These are phyloP conservation scores for Pseudonitzschia delicatissima DNA, from an alignment of 108 stramenopile genomes.

Conservation along the genomic window DNA sequence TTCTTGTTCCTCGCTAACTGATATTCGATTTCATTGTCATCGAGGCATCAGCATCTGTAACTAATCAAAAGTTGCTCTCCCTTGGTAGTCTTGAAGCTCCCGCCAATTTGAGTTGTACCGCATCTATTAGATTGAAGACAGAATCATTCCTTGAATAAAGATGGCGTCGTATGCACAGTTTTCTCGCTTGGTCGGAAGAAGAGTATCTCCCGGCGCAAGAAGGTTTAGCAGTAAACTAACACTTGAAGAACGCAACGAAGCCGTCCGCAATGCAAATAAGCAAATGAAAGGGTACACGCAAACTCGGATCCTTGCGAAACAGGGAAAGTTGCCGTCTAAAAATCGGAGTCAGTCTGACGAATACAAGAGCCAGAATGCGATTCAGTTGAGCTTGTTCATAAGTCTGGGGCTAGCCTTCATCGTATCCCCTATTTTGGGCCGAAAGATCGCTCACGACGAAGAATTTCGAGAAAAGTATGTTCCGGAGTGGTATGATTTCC, in stretches of 20 bases:
- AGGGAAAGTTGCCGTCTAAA: constrained; percentile 46
- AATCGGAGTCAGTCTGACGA: constrained; percentile 31
- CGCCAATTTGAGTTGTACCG: too few relatives aligned
- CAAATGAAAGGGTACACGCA: constrained; percentile 63
- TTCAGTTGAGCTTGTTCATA: constrained; percentile 54
- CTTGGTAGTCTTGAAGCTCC: too few relatives aligned
- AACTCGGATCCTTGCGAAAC: constrained; percentile 48
- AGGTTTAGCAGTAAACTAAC: constrained; percentile 8
- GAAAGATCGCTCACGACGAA: constrained; percentile 76
- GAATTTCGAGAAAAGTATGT: constrained; percentile 73
- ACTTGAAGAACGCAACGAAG: constrained; percentile 34
- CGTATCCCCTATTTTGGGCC: constrained; percentile 67
- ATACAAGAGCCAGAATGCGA: constrained; percentile 33
- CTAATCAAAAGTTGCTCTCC: too few relatives aligned
- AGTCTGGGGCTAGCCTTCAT: constrained; percentile 59
- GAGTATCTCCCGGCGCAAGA: neutral
- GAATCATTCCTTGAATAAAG: too few relatives aligned
- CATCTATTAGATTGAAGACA: too few relatives aligned
- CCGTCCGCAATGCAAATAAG: constrained; percentile 58
- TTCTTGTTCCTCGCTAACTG: too few relatives aligned
- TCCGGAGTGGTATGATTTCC: constrained; percentile 81
- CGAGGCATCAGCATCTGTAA: too few relatives aligned
- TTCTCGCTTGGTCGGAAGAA: neutral
- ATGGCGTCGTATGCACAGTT: too few relatives aligned
- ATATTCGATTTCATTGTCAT: too few relatives aligned